Conservation (phyloP, 2,329 filamentous ascomycete species). For the Monilinia fructigena region DNA sequence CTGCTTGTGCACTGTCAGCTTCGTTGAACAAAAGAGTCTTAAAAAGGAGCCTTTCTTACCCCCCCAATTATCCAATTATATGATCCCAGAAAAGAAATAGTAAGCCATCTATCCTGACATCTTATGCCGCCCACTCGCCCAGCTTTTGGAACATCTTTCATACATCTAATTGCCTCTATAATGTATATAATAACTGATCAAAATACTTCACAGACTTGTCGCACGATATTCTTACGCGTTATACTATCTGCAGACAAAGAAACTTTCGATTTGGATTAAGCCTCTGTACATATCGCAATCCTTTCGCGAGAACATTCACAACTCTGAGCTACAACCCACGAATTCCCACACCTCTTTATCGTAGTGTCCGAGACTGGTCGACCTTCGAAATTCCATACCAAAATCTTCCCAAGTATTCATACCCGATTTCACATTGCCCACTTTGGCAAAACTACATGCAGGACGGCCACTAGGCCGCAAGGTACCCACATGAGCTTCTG, state of each 20-base stretch:
- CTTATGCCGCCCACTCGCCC: neutral
- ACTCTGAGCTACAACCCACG: neutral
- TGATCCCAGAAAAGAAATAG: conserved; percentile 12
- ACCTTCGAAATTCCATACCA: neutral
- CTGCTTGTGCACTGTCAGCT: conserved; percentile 22
- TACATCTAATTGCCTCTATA: neutral
- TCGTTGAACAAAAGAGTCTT: conserved; percentile 1
- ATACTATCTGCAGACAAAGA: conserved; percentile 33
- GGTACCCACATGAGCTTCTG: conserved; percentile 26
- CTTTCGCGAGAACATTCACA: conserved; percentile 4
- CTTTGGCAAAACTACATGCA: conserved; percentile 37
- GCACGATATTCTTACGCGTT: conserved; percentile 29
- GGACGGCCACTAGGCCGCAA: conserved; percentile 39
- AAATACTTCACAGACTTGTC: conserved; percentile 29
- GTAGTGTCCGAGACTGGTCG: neutral
- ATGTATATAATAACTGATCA: conserved; percentile 21
- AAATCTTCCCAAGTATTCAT: conserved; percentile 4
- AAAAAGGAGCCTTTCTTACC: neutral
- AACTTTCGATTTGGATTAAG: conserved; percentile 22
- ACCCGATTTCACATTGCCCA: conserved; percentile 29
- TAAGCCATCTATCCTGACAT: conserved; percentile 20
- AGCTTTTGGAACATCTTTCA: neutral
- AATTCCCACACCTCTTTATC: neutral
- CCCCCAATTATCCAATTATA: conserved; percentile 3
- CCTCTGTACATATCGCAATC: conserved; percentile 6